These are phyloP conservation scores for Mycena polygramma DNA, from an alignment of 768 basidiomycete genomes.

Conservation along the genomic window DNA sequence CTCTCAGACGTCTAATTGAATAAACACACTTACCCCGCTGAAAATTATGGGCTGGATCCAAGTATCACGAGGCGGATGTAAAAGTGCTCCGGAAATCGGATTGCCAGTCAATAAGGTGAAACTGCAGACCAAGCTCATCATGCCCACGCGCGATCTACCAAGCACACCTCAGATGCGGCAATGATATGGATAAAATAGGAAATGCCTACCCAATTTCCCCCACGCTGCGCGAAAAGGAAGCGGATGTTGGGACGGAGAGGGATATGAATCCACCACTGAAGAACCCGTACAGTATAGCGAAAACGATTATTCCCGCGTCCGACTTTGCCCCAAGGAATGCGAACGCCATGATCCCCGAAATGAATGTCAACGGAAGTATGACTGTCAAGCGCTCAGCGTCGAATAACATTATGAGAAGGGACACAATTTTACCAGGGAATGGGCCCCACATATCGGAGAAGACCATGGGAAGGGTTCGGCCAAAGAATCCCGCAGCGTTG, in stretches of 20 bases:
- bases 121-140: neutral
- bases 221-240: constrained; percentile 6
- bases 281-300: constrained; percentile 4
- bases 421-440: neutral
- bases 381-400: neutral
- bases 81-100: constrained; percentile 6
- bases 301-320: constrained; percentile 9
- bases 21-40: constrained; percentile 1
- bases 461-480: constrained; percentile 55
- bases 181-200: too few species aligned
- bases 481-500: constrained; percentile 52
- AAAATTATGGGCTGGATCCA: constrained; percentile 21
- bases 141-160: too few species aligned
- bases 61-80: constrained; percentile 9
- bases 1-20: too few species aligned
- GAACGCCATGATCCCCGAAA: constrained; percentile 41
- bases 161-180: too few species aligned
- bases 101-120: neutral
- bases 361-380: constrained; percentile 14
- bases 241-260: neutral
- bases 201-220: constrained; percentile 7
- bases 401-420: too few species aligned
- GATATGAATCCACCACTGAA: constrained; percentile 6
- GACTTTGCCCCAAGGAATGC: constrained; percentile 36
- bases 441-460: constrained; percentile 43